Evolutionary conservation across 768 basidiomycete genomes (phyloP).

Genomic region (Mycena olivaceomarginata): DNA sequence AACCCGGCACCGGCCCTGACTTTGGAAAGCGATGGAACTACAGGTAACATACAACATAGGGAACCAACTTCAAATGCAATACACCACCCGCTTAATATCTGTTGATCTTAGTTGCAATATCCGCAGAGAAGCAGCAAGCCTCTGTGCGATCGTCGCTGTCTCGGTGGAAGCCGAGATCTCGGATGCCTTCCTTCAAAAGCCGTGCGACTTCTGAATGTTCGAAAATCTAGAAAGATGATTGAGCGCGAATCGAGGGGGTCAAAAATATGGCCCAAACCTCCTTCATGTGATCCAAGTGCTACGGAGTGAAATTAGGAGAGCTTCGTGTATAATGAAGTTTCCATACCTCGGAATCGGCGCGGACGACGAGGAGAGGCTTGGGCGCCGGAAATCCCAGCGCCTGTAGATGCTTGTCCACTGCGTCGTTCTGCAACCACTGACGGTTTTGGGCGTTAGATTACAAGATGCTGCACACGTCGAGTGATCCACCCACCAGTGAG

Average conservation of each 20-base stretch:
- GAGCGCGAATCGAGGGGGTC: constrained; percentile 10
- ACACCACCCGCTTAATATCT: constrained; percentile 8
- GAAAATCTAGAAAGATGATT: constrained; percentile 28
- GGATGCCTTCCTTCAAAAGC: constrained; percentile 7
- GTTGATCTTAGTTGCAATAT: constrained; percentile 30
- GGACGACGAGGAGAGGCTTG: constrained; percentile 36
- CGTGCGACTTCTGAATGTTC: constrained; percentile 30
- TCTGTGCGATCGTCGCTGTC: constrained; percentile 21
- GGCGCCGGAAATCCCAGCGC: constrained; percentile 31
- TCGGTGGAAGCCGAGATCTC: constrained; percentile 28
- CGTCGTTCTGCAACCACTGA: constrained; percentile 34
- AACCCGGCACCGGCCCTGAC: too few relatives aligned
- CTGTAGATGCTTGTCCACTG: constrained; percentile 35
- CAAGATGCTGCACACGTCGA: not conserved
- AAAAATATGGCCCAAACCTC: constrained; percentile 23
- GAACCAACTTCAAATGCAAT: too few relatives aligned
- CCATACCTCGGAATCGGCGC: constrained; percentile 28
- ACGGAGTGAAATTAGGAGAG: constrained; percentile 12
- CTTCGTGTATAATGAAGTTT: constrained; percentile 9
- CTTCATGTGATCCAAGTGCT: constrained; percentile 36
- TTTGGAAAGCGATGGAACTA: too few relatives aligned
- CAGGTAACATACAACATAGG: too few relatives aligned
- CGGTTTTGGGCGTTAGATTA: constrained; percentile 16
- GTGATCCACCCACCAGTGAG: constrained; percentile 27
- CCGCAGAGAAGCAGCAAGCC: constrained; percentile 27